Evolutionary conservation across 345 rosid species (phyloP), one percentile per base, ranked within the genome.

Genomic region (Gossypium ekmanianum): DNA sequence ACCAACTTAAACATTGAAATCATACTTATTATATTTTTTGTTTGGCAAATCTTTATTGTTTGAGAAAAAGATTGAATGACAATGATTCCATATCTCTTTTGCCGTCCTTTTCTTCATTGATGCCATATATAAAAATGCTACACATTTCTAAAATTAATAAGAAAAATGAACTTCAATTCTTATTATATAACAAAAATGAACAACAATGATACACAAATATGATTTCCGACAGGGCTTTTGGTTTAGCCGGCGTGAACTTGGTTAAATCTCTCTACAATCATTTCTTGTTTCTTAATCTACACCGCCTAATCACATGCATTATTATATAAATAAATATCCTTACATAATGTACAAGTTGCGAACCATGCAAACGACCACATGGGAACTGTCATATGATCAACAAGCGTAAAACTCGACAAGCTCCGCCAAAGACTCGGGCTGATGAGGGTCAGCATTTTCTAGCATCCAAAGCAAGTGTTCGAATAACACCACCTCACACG

Each of bases 381-480:
- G 27, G 68, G 26, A 68, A 9, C 74, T 70, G 22, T n/a, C 61
- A 71, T 61, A n/a, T 2, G 41, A 59, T 59, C 64, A 51, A 66
- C 93, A 94, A n/a, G 90, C 90, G 80, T 94, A 94, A 84, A 90
- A 94, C 78, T 92, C 91, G 29, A 84, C 94, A 16, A 94, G 90
- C 80, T 94, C 97, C 43, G 91, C 88, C 54, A 90, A 48, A 2
- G 98, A 90, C 82, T 90, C 97, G 0, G 89, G 89, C 4, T 84
- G 90, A 22, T 83, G 89, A 27, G 92, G 85, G 68, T 90, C 93
- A 0, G 89, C 93, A 34, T 88, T 92, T 50, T 90, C 97, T 7
- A 94, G 82, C 98, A 94, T 94, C 98, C 98, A 94, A 29, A 92
- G 92, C 82, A 94, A 78, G 85, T 94, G 98, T 74, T 94, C 98